These are phyloP conservation scores for Trypanosoma avium DNA, from an alignment of 208 protist genomes.

Conservation along the genomic window DNA sequence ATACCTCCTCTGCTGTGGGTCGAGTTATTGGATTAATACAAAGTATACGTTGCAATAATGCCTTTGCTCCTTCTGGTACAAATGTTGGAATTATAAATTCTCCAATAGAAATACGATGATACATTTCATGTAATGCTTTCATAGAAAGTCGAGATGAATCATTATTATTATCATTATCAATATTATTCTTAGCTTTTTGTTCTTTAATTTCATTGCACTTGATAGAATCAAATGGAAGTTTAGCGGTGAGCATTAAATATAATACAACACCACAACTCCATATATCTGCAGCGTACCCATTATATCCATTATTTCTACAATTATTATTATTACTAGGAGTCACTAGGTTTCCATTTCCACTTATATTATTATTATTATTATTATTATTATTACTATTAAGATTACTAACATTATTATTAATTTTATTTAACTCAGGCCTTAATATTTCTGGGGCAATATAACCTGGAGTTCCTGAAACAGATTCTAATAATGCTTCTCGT, in stretches of 20 bases:
- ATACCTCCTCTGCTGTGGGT: slow-evolving; percentile 35
- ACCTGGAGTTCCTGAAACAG: slow-evolving; percentile 61
- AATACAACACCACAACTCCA: slow-evolving; percentile 93
- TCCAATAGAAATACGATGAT: slow-evolving; percentile 43
- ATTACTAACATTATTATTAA: not conserved
- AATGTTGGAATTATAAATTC: slow-evolving; percentile 55
- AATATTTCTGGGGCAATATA: slow-evolving; percentile 89
- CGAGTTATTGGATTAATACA: slow-evolving; percentile 36
- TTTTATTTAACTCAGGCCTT: not conserved
- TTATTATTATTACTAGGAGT: not conserved
- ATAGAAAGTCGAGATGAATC: slow-evolving; percentile 15
- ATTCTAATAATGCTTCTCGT: slow-evolving; percentile 49
- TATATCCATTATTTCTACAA: slow-evolving; percentile 39
- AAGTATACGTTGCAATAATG: slow-evolving; percentile 48
- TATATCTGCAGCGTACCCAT: slow-evolving; percentile 90
- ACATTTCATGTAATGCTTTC: slow-evolving; percentile 49
- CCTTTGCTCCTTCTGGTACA: slow-evolving; percentile 33
- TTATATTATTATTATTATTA: slow-evolving; percentile 39
- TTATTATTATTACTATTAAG: not conserved
- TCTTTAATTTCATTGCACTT: slow-evolving; percentile 1
- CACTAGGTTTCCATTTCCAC: too few relatives aligned
- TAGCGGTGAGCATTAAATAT: slow-evolving; percentile 88
- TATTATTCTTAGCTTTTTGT: not conserved
- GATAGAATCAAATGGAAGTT: slow-evolving; percentile 79
- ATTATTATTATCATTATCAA: slow-evolving; percentile 12